Evolutionary conservation across 2,329 filamentous ascomycete genomes (phyloP), one percentile per base, ranked within the genome.

Genomic region (Nemania sp.): DNA sequence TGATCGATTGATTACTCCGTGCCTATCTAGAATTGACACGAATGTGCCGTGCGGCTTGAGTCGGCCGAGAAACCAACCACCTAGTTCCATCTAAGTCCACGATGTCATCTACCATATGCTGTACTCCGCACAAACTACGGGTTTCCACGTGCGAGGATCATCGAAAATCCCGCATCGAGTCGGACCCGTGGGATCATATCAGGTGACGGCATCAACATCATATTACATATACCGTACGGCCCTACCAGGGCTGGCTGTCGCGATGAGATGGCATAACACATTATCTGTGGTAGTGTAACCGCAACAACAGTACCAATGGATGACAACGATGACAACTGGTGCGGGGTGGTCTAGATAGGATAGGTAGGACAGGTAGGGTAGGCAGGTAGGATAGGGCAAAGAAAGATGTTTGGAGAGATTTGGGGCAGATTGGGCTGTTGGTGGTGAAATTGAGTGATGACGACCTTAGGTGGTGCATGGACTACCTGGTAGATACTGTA

Each of bases 191-290:
- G 45, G 13, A 27, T 32, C 26, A 38, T 27, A 62, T 62, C 60
- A 62, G 60, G 60, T 62, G 60, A 62, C 49, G 41, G 41, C 26
- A 22, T 47, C 51, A 20, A 62, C 60, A 62, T 62, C 60, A 55
- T 43, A 53, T 43, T 20, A 53, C 49, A 2, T 45, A 54, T 45
- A 54, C 35, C 35, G 35, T 11, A 13, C 56, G 41, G 41, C 41
- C 41, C 41, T 47, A 35, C 29, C 52, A 27, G 38, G 26, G 24
- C 43, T 59, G 56, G n/a, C 43, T 8, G 43, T 6, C n/a, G 5
- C 2, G 43, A 26, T n/a, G 43, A 59, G 43, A 51, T 35, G 43
- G 35, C 35, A 41, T 11, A 41, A 11, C 29, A 32, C 29, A 32
- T 32, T 32, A 15, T 15, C 35, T 41, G 13, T 41, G 13, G 35